Conservation (phyloP, 2,329 filamentous ascomycete genomes). For the Bipolaris victoriae region DNA sequence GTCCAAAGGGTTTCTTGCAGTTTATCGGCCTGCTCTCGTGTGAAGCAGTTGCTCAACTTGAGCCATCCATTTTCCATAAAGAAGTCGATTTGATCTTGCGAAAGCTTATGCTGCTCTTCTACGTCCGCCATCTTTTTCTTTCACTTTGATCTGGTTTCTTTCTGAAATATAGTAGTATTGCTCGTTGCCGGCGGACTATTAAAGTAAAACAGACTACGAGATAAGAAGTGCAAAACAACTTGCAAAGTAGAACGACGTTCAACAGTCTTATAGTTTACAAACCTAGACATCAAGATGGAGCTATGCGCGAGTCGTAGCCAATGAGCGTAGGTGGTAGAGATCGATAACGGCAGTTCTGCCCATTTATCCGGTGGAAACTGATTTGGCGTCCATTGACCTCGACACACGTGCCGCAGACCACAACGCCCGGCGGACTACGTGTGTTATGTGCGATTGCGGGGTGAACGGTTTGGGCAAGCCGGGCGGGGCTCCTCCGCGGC, state of each 20-base stretch:
- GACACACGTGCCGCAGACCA: conserved; percentile 19
- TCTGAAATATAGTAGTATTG: neutral
- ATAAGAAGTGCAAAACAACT: neutral
- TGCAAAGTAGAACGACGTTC: neutral
- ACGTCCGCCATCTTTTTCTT: conserved; percentile 13
- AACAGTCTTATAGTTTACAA: conserved; percentile 9
- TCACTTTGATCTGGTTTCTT: neutral
- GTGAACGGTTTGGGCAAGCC: conserved; percentile 29
- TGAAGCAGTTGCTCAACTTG: conserved; percentile 61
- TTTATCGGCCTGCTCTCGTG: conserved; percentile 54
- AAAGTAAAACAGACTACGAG: neutral
- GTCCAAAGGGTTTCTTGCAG: conserved; percentile 64
- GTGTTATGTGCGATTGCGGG: conserved; percentile 18
- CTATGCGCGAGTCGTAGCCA: conserved; percentile 1
- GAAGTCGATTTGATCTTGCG: conserved; percentile 57
- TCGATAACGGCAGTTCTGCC: conserved; percentile 20
- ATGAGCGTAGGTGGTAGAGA: neutral
- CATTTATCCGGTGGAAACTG: conserved; percentile 36
- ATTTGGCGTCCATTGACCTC: conserved; percentile 9
- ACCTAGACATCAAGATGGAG: conserved; percentile 1
- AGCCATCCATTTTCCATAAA: conserved; percentile 64
- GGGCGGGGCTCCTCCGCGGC: conserved; percentile 15
- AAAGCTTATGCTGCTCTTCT: conserved; percentile 45
- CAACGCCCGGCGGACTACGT: neutral
- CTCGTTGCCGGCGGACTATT: neutral